Percentiles rank a stretch among this genome's conserved stretches.
Evolutionary conservation across 305 asterid genomes (phyloP).

Genomic region (Striga hermonthica): DNA sequence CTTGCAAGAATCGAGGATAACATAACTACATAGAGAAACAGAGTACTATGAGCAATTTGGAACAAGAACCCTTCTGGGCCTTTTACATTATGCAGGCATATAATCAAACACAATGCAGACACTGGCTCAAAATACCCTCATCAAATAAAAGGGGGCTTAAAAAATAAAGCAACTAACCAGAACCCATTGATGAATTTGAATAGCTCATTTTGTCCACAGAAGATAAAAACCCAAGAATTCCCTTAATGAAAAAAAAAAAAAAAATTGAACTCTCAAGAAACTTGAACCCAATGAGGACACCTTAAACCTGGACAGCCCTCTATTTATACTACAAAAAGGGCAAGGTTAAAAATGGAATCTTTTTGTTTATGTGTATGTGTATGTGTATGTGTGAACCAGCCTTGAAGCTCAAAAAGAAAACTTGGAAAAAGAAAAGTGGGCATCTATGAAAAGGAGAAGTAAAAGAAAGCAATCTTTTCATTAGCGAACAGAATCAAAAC

Average conservation of each 20-base stretch:
- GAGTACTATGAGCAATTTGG: background rate
- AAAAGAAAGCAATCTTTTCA: slow-evolving; percentile 64
- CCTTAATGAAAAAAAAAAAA: background rate
- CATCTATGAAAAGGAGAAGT: slow-evolving; percentile 59
- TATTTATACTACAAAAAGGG: slow-evolving; percentile 56
- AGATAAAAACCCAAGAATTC: slow-evolving; percentile 23
- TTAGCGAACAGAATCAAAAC: slow-evolving; percentile 48
- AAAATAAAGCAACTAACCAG: slow-evolving; percentile 54
- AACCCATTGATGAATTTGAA: slow-evolving; percentile 76
- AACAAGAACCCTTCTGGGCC: background rate
- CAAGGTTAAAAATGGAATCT: slow-evolving; percentile 48
- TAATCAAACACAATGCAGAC: slow-evolving; percentile 35
- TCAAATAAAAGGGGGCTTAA: background rate
- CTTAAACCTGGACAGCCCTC: slow-evolving; percentile 32
- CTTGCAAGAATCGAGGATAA: background rate
- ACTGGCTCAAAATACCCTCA: slow-evolving; percentile 14
- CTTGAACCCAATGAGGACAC: slow-evolving; percentile 43
- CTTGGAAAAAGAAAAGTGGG: slow-evolving; percentile 36
- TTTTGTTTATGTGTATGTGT: slow-evolving; percentile 37
- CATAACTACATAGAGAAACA: slow-evolving; percentile 25
- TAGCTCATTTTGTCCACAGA: slow-evolving; percentile 60
- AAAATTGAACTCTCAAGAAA: background rate
- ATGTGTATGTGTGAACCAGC: slow-evolving; percentile 61
- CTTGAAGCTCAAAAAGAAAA: slow-evolving; percentile 50
- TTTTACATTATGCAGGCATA: slow-evolving; percentile 22